A percentile compares a stretch with the other conserved stretches of the same genome.
Conservation (phyloP, 495 filamentous ascomycete genomes). For the Talaromyces thailandensis region DNA sequence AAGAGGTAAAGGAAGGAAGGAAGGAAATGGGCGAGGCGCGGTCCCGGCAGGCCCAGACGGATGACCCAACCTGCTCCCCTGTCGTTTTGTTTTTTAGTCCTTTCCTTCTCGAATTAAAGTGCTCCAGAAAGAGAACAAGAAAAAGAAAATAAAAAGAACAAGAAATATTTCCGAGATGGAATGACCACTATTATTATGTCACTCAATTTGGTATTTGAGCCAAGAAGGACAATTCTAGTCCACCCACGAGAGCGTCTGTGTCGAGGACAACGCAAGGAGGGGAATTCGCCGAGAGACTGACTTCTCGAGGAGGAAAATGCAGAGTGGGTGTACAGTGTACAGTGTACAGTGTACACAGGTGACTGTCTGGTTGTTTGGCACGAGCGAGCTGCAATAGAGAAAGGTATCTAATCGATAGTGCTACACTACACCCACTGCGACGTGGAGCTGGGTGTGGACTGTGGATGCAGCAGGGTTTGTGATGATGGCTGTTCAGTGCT, state of each 20-base stretch:
- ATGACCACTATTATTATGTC: neutral
- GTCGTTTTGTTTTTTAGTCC: neutral
- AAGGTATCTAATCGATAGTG: neutral
- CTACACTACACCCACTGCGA: neutral
- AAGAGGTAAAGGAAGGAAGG: slow-evolving; percentile 11
- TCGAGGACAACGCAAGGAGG: slow-evolving; percentile 1
- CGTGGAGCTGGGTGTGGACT: no score
- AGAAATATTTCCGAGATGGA: neutral
- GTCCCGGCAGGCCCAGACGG: slow-evolving; percentile 4
- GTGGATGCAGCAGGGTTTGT: no score
- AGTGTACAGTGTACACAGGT: no score
- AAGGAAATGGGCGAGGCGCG: slow-evolving; percentile 3
- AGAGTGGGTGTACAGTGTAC: no score
- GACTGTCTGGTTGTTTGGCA: neutral
- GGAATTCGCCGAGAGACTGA: slow-evolving; percentile 2
- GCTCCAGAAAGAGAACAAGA: neutral
- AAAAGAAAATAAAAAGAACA: neutral
- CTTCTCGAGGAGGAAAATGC: neutral
- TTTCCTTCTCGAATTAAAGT: neutral
- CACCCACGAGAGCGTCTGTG: neutral
- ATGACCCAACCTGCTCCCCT: slow-evolving; percentile 1
- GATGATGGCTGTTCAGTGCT: no score
- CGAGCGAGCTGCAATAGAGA: neutral
- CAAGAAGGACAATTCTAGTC: no score
- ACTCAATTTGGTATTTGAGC: no score